Conservation (phyloP, 208 protist genomes). For the Acanthamoeba pearcei region DNA sequence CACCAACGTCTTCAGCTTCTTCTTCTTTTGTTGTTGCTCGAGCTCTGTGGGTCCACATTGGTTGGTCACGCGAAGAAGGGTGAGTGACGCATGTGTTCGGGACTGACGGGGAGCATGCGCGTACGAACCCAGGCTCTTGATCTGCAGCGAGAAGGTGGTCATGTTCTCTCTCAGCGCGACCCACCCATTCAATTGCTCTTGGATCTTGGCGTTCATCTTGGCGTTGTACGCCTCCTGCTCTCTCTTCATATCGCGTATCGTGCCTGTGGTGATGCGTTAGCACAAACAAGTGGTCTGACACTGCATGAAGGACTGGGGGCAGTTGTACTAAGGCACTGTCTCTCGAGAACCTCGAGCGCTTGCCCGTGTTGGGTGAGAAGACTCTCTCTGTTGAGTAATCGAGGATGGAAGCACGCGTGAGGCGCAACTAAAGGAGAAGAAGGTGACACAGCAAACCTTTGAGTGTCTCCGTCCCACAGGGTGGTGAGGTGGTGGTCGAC, state of each 20-base stretch:
- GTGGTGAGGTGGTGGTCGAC: background rate
- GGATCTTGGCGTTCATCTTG: slow-evolving; percentile 28
- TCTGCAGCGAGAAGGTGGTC: background rate
- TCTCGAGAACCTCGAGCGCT: background rate
- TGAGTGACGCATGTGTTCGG: too few relatives aligned
- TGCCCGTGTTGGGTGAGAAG: background rate
- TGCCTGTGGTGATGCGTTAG: background rate
- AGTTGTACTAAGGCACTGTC: background rate
- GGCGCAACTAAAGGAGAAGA: background rate
- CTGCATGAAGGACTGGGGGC: background rate
- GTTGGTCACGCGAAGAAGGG: too few relatives aligned
- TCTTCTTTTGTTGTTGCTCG: background rate
- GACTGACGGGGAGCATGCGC: too few relatives aligned
- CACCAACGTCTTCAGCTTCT: background rate
- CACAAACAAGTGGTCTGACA: background rate
- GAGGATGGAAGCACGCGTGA: background rate
- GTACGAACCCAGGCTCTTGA: background rate
- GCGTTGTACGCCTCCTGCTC: slow-evolving; percentile 35
- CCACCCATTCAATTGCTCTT: background rate
- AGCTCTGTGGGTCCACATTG: background rate
- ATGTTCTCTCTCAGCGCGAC: background rate
- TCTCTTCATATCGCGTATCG: slow-evolving; percentile 5
- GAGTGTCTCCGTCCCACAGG: background rate
- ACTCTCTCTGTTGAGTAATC: background rate
- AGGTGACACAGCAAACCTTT: background rate